Evolutionary conservation across 164 flowering plant species (phyloP), one percentile per base, ranked within the genome.

Genomic region (Malania oleifera): DNA sequence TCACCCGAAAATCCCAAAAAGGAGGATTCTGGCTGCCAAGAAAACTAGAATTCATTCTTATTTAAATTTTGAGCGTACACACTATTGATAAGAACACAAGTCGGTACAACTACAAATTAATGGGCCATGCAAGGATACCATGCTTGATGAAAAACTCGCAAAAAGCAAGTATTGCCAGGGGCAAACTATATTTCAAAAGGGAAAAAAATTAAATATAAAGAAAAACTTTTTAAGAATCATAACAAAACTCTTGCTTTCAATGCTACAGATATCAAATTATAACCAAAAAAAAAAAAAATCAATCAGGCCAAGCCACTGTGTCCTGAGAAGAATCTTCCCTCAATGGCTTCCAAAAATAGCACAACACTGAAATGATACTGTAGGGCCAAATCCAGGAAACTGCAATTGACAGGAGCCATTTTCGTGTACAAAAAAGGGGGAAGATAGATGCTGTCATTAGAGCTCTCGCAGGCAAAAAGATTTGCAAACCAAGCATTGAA

Each of bases 321-420:
- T 49, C 57, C 54, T 29, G 52, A 38, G 26, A 46, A 47, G 57
- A 39, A 63, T 57, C 67, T 53, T 51, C 52, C 37, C 59, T 54
- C 5, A 15, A 29, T 40, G 8, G 38, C 40, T 58, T 58, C 17
- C 29, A 53, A 48, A 59, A 63, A 53, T 17, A 23, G 31, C 38
- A 62, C 25, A 11, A 23, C 25, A 14, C 50, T 46, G 50, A 44
- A 46, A 17, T 4, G 15, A 56, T 51, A 12, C 19, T 29, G 37
- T 34, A 15, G 19, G 24, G 34, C 63, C 66, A 73, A 63, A 62
- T 52, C 63, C 68, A 56, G 61, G n/a, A 6, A 43, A 48, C 26
- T 46, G 59, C 46, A 57, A 54, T 38, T 62, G 8, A 15, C 20
- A 46, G 28, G 25, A 53, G 62, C 26, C 31, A 47, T 50, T 66